These are phyloP conservation scores for Leccinum subgranulosum DNA, from an alignment of 768 basidiomycete genomes.

Conservation along the genomic window DNA sequence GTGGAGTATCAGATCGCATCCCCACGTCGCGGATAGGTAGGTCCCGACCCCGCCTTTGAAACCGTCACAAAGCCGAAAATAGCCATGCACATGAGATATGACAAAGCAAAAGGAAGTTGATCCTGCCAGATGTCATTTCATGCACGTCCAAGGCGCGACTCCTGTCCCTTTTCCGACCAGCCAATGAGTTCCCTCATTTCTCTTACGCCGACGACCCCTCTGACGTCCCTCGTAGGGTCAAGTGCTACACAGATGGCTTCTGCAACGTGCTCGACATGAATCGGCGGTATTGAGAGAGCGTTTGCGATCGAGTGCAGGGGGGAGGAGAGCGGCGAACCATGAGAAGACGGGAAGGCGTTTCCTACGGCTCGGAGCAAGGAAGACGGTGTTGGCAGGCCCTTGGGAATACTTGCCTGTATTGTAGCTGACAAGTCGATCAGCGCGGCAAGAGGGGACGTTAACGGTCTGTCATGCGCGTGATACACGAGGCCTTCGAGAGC, in stretches of 20 bases:
- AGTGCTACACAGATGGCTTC: constrained; percentile 71
- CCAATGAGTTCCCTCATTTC: constrained; percentile 77
- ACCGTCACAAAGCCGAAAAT: constrained; percentile 19
- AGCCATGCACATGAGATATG: not conserved
- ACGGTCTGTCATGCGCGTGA: constrained; percentile 90
- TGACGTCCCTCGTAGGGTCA: constrained; percentile 47
- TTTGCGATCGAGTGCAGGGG: constrained; percentile 69
- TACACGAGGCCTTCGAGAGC: constrained; percentile 78
- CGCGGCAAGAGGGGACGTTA: constrained; percentile 81
- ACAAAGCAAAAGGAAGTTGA: constrained; percentile 2
- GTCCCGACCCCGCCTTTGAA: constrained; percentile 11
- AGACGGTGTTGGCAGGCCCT: constrained; percentile 61
- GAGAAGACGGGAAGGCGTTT: constrained; percentile 33
- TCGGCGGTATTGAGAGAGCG: constrained; percentile 79
- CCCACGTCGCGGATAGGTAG: constrained; percentile 23
- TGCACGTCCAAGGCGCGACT: constrained; percentile 14
- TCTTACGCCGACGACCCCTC: constrained; percentile 65
- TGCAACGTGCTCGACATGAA: constrained; percentile 95
- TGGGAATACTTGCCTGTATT: constrained; percentile 60
- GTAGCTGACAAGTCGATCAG: constrained; percentile 78
- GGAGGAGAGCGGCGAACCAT: constrained; percentile 37
- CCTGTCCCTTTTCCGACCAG: constrained; percentile 44
- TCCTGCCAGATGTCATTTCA: constrained; percentile 13
- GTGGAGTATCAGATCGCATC: constrained; percentile 11
- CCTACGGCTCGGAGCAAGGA: constrained; percentile 54